Evolutionary conservation across 2,329 filamentous ascomycete genomes (phyloP).

Genomic region (Trichoderma oligosporum): DNA sequence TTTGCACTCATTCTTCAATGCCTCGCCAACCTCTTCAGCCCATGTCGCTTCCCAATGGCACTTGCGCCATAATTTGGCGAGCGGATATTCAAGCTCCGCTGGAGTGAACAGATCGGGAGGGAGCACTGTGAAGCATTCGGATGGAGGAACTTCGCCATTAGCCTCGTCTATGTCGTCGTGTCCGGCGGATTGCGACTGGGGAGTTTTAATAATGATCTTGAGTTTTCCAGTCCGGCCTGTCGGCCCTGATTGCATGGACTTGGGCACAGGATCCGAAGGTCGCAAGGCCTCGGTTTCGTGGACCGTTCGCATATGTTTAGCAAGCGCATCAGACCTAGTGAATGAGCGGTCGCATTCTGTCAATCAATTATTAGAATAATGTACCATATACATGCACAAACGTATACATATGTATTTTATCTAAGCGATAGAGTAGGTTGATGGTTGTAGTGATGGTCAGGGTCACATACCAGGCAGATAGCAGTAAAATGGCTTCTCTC

Average conservation of each 20-base stretch:
- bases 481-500: constrained; percentile 98
- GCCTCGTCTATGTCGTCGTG: constrained; percentile 56
- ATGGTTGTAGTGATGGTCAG: not conserved
- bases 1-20: constrained; percentile 61
- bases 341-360: constrained; percentile 96
- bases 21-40: constrained; percentile 64
- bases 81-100: constrained; percentile 59
- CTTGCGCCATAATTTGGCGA: constrained; percentile 61
- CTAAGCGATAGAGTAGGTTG: not conserved
- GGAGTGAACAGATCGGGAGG: constrained; percentile 59
- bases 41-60: constrained; percentile 69
- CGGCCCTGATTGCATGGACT: constrained; percentile 55
- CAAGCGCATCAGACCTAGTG: constrained; percentile 88
- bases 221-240: constrained; percentile 50
- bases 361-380: not conserved
- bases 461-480: constrained; percentile 71
- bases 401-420: not conserved
- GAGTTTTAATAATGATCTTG: constrained; percentile 62
- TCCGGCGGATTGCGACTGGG: constrained; percentile 54
- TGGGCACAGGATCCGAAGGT: constrained; percentile 71
- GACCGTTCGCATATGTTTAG: constrained; percentile 98
- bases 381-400: not conserved
- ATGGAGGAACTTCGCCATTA: constrained; percentile 52
- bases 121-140: constrained; percentile 56
- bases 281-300: constrained; percentile 93